Percentiles rank a stretch among this genome's conserved stretches.
phyloP scores from a whole-genome alignment of 441 rosid species.

The Erysimum cheiri region DNA sequence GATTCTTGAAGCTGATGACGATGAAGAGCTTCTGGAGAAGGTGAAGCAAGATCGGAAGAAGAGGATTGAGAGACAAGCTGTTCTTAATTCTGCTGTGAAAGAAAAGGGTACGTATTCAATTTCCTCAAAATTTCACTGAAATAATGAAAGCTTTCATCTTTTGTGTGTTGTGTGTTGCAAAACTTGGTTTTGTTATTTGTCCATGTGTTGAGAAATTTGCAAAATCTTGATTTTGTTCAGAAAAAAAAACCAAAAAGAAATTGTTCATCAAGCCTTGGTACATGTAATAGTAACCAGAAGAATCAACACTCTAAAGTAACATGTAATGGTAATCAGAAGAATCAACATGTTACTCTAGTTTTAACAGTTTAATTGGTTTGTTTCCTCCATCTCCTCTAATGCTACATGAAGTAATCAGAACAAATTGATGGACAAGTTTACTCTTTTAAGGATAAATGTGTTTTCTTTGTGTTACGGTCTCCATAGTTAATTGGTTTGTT shows the following conservation, averaged over 20 bases:
- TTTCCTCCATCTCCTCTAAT: background rate
- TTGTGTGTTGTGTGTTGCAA: slow-evolving; percentile 1
- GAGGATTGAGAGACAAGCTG: slow-evolving; percentile 88
- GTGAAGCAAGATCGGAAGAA: slow-evolving; percentile 85
- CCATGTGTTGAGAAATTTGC: slow-evolving; percentile 6
- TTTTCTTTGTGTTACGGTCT: background rate
- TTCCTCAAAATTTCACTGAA: background rate
- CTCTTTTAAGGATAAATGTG: slow-evolving; percentile 2
- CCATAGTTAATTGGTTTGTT: background rate
- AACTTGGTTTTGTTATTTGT: slow-evolving; percentile 7
- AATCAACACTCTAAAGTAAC: background rate
- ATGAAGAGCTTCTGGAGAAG: slow-evolving; percentile 83
- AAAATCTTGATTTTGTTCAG: slow-evolving; percentile 1
- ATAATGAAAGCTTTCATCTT: slow-evolving; percentile 6
- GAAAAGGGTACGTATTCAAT: slow-evolving; percentile 63
- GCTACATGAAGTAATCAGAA: background rate
- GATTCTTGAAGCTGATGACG: slow-evolving; percentile 92
- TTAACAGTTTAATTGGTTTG: background rate
- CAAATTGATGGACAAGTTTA: background rate
- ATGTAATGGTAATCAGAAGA: slow-evolving; percentile 6
- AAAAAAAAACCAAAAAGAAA: background rate
- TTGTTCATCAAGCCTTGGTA: background rate
- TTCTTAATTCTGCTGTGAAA: slow-evolving; percentile 66
- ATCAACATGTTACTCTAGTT: background rate
- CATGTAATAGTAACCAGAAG: no score